phyloP scores from a whole-genome alignment of 108 stramenopile genomes.

The Skeletonema potamos region DNA sequence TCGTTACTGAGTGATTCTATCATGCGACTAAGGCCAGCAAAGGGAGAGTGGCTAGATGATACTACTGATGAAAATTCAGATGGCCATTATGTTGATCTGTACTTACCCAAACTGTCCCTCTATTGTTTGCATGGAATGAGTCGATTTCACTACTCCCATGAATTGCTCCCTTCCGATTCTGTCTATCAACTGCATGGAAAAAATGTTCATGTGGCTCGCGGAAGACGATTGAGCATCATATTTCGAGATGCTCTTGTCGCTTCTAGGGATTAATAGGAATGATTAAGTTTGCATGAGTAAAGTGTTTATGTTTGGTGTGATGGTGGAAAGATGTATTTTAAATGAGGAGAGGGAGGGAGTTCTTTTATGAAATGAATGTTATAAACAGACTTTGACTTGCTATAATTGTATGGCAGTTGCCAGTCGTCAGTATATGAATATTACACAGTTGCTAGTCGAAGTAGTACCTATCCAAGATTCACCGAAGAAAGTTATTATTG shows the following conservation, averaged over 20 bases:
- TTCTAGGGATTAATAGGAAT: neutral
- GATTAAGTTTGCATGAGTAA: too few species aligned
- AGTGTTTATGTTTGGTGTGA: too few species aligned
- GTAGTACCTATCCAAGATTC: too few species aligned
- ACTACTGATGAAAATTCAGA: neutral
- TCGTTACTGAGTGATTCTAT: slow-evolving; percentile 69
- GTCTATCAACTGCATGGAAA: slow-evolving; percentile 41
- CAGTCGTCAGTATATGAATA: too few species aligned
- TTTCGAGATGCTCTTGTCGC: slow-evolving; percentile 64
- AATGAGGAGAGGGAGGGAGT: too few species aligned
- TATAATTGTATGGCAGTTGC: too few species aligned
- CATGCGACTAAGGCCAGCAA: slow-evolving; percentile 70
- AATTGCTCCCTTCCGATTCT: slow-evolving; percentile 56
- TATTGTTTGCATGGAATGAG: slow-evolving; percentile 69
- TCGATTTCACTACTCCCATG: slow-evolving; percentile 75
- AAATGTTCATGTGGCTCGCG: slow-evolving; percentile 47
- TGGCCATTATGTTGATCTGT: slow-evolving; percentile 73
- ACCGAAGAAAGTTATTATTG: too few species aligned
- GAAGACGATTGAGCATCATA: slow-evolving; percentile 71
- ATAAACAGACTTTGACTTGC: too few species aligned
- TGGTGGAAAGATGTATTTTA: too few species aligned
- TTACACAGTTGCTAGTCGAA: too few species aligned
- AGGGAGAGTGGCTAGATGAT: slow-evolving; percentile 26
- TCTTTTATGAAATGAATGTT: too few species aligned
- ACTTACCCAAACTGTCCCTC: slow-evolving; percentile 68